Conservation (phyloP, 2,329 filamentous ascomycete genomes). For the Ophiostoma ulmi region DNA sequence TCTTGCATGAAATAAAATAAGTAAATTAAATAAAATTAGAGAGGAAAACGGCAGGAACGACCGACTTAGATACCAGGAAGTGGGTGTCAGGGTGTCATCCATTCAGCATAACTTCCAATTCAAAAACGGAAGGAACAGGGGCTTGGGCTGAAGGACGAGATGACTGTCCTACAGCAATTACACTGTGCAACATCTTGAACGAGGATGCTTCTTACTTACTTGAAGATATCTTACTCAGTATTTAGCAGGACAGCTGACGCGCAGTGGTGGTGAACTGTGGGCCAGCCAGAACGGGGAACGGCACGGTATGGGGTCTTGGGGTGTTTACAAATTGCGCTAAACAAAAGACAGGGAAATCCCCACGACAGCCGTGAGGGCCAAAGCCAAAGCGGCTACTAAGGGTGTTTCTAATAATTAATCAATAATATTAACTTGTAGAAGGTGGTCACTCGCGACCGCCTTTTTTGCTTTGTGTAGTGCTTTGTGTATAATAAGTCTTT, state of each 20-base stretch:
- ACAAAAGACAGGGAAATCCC: background rate
- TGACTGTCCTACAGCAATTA: background rate
- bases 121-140: background rate
- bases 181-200: background rate
- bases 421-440: background rate
- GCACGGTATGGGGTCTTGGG: background rate
- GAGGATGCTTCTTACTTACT: background rate
- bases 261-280: background rate
- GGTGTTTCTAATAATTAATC: conserved; percentile 1
- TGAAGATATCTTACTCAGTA: background rate
- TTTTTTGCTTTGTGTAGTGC: background rate
- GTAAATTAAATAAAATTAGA: background rate
- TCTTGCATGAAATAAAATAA: background rate
- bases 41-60: background rate
- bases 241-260: background rate
- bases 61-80: background rate
- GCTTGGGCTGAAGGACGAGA: background rate
- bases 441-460: background rate
- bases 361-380: background rate
- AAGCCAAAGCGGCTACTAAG: background rate
- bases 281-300: conserved; percentile 2
- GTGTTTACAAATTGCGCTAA: background rate
- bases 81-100: background rate
- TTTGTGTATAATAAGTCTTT: background rate
- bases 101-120: background rate